Evolutionary conservation across 176 grass and related monocot species (phyloP), one percentile per base, ranked within the genome.

Genomic region (Guadua angustifolia): DNA sequence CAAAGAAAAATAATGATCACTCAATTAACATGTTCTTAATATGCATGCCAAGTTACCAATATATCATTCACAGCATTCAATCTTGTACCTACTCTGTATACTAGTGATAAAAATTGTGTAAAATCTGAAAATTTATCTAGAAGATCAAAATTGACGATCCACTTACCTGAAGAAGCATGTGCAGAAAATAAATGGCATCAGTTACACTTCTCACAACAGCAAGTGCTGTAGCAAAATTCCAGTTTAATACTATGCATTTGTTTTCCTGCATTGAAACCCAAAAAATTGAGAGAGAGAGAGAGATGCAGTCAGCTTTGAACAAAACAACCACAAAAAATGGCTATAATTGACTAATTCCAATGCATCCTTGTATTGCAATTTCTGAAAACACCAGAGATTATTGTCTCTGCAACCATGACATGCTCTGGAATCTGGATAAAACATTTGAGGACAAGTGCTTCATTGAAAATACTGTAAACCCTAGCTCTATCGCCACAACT

Each of bases 161-260:
- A 69, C 74, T 92, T 88, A 95, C 95, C 91, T 98, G 95, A 91
- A 98, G 95, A 88, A 98, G 80, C 89, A 98, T 98, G 77, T 98
- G 95, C 9, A 95, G 61, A 43, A 95, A 84, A 88, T 98, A 98
- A 83, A 95, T 95, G 66, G 88, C 85, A 93, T 98, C 95, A 74
- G 95, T 95, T 45, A 98, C 58, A 74, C 95, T 98, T 85, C 95
- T 91, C 38, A 95, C 89, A 51, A 88, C 87, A 13, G 95, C 89
- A 85, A 98, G 88, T 9, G 56, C 89, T 64, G 76, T 92, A 62
- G 89, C 93, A 51, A 95, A 92, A 33, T 79, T 56, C 95, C 93
- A 87, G 85, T 95, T 90, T 21, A 98, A 79, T 21, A 98, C 87
- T 75, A 98, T 98, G 66, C 93, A 98, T 70, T 95, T 98, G 16